Percentiles rank a stretch among this genome's conserved stretches.
Evolutionary conservation across 208 protist genomes (phyloP).

Genomic region (Trypanosomatidae sp.): DNA sequence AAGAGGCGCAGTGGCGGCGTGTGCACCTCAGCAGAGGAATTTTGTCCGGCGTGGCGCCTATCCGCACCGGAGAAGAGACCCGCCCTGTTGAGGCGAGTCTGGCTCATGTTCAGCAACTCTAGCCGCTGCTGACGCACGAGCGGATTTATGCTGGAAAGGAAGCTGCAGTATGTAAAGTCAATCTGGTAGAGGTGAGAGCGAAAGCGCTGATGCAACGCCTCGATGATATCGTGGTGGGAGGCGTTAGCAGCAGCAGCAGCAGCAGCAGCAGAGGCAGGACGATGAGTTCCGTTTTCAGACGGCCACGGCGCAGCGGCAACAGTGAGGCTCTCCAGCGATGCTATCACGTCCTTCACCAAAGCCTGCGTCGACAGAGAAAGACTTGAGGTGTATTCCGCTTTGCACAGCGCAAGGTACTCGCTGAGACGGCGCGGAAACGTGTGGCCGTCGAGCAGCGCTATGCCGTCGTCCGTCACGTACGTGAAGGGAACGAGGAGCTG

Average conservation of each 20-base stretch:
- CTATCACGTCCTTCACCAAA: too few relatives aligned
- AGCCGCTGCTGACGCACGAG: conserved; percentile 33
- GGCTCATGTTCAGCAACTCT: conserved; percentile 53
- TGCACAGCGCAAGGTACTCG: too few relatives aligned
- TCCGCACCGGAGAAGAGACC: conserved; percentile 23
- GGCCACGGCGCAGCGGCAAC: too few relatives aligned
- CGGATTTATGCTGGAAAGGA: conserved; percentile 32
- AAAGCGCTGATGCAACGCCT: conserved; percentile 26
- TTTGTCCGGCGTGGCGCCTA: too few relatives aligned
- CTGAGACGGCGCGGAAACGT: conserved; percentile 18
- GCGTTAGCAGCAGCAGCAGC: too few relatives aligned
- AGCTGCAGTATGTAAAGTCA: conserved; percentile 55
- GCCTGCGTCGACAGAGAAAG: too few relatives aligned
- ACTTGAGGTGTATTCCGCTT: too few relatives aligned
- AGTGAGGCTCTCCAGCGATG: too few relatives aligned
- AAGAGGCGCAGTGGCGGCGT: conserved; percentile 45
- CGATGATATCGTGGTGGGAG: neutral
- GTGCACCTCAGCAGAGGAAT: too few relatives aligned
- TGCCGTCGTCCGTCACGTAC: conserved; percentile 32
- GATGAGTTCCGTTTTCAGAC: too few relatives aligned
- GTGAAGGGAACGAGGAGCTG: conserved; percentile 55
- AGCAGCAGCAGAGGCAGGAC: too few relatives aligned
- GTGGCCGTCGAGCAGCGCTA: conserved; percentile 40
- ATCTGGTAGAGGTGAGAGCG: conserved; percentile 52
- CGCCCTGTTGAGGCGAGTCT: conserved; percentile 33